Evolutionary conservation across 768 basidiomycete species (phyloP).

Genomic region (Boletales sp.): DNA sequence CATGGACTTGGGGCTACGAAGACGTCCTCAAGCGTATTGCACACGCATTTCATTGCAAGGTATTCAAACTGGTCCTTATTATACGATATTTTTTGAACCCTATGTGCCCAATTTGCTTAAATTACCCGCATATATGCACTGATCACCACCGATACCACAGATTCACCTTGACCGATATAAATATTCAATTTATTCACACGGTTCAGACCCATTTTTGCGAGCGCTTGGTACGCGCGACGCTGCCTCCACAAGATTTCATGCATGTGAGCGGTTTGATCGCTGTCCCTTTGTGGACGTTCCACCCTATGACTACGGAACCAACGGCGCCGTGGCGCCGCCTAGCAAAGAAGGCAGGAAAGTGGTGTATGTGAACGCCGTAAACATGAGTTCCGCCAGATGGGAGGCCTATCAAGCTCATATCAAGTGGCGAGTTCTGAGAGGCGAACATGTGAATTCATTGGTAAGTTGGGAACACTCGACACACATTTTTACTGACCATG

Average conservation of each 20-base stretch:
- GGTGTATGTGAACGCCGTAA: conserved; percentile 83
- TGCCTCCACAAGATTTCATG: conserved; percentile 78
- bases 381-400: conserved; percentile 57
- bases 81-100: no score
- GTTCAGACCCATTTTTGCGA: conserved; percentile 59
- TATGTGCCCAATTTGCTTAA: not conserved
- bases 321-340: conserved; percentile 16
- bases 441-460: conserved; percentile 55
- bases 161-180: conserved; percentile 95
- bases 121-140: conserved; percentile 4
- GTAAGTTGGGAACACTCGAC: conserved; percentile 38
- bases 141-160: conserved; percentile 33
- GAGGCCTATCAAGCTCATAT: conserved; percentile 48
- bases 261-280: conserved; percentile 81
- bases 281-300: conserved; percentile 59
- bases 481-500: not conserved
- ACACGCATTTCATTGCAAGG: conserved; percentile 59
- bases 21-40: conserved; percentile 79
- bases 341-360: conserved; percentile 54
- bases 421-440: conserved; percentile 34
- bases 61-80: conserved; percentile 19
- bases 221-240: conserved; percentile 59
- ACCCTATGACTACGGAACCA: conserved; percentile 12
- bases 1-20: conserved; percentile 98
- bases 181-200: conserved; percentile 53